Evolutionary conservation across 1,284 basidiomycete genomes (phyloP), one percentile per base, ranked within the genome.

Genomic region (Xerocomus amazonicus): DNA sequence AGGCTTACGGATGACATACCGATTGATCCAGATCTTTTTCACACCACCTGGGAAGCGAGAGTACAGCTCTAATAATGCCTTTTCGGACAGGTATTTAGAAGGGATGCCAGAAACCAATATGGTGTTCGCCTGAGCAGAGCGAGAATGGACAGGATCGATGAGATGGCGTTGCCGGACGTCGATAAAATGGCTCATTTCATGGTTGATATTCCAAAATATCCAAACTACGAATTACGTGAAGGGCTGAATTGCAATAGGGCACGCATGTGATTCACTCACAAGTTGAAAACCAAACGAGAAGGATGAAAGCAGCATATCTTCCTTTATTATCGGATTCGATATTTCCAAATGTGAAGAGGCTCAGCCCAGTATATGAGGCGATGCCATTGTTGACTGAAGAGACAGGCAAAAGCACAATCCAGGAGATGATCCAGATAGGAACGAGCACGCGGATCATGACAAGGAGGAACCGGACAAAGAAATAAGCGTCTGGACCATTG

Each of bases 401-500:
- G 58, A 88, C 69, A 29, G 92, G 90, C 4, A 90, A 67, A 27
- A 90, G 76, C 38, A 90, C 70, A 27, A 68, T 64, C 87, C 88
- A 91, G 4, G 84, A 83, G 43, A 90, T 53, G 50, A 89, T 50
- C 89, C 84, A 89, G 63, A 96, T 87, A 17, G 93, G 92, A 2
- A 90, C 63, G 60, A 97, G 79, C 47, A 95, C 75, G 59, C 84
- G 80, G 47, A 88, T 67, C 79, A 92, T 86, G 74, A 90, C 83
- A 50, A 86, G 83, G 36, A 95, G 76, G 68, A 90, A 98, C 48
- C 92, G 86, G 42, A 97, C 82, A 61, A 92, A 97, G 66, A 97
- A 87, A 74, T 96, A 99, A 29, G 93, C 90, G 65, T 99, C 96
- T 52, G 92, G 79, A 32, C 96, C 95, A 57, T 97, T 96, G 52